Conservation (phyloP, 768 basidiomycete genomes). For the Sporobolomyces roseus region DNA sequence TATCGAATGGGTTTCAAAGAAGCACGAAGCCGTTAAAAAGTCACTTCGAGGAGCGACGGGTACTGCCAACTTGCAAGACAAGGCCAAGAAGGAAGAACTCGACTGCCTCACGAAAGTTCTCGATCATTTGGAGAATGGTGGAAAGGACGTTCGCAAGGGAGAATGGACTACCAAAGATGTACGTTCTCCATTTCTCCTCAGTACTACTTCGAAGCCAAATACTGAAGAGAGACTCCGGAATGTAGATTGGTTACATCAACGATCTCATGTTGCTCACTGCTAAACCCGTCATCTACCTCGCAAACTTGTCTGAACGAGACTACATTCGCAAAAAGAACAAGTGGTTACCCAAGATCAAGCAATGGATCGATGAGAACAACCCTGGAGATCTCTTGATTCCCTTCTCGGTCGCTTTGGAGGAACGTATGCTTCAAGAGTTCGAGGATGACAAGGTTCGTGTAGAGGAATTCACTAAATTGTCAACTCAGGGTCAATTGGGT, state of each 20-base stretch:
- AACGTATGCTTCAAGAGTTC: constrained; percentile 65
- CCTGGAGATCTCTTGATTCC: constrained; percentile 93
- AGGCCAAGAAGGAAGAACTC: constrained; percentile 93
- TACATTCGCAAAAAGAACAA: constrained; percentile 98
- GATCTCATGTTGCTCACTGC: constrained; percentile 84
- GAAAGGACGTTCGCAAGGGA: constrained; percentile 84
- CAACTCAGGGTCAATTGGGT: constrained; percentile 62
- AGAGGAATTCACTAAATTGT: constrained; percentile 69
- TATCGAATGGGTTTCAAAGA: constrained; percentile 97
- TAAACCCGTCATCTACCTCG: constrained; percentile 95
- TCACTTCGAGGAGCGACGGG: constrained; percentile 63
- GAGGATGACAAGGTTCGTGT: constrained; percentile 58
- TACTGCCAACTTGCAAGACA: constrained; percentile 77
- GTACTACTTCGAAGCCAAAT: background rate
- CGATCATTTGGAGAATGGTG: constrained; percentile 70
- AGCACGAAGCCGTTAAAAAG: constrained; percentile 68
- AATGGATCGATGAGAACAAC: constrained; percentile 94
- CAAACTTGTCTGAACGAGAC: constrained; percentile 92
- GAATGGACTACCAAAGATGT: constrained; percentile 98
- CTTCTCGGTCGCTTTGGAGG: constrained; percentile 92
- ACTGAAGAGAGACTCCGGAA: no score
- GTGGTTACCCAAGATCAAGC: constrained; percentile 97
- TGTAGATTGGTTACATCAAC: constrained; percentile 67
- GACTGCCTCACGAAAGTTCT: constrained; percentile 80
- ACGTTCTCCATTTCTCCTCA: constrained; percentile 16